These are phyloP conservation scores for Leccinellum albellum DNA, from an alignment of 768 basidiomycete genomes.

Conservation along the genomic window DNA sequence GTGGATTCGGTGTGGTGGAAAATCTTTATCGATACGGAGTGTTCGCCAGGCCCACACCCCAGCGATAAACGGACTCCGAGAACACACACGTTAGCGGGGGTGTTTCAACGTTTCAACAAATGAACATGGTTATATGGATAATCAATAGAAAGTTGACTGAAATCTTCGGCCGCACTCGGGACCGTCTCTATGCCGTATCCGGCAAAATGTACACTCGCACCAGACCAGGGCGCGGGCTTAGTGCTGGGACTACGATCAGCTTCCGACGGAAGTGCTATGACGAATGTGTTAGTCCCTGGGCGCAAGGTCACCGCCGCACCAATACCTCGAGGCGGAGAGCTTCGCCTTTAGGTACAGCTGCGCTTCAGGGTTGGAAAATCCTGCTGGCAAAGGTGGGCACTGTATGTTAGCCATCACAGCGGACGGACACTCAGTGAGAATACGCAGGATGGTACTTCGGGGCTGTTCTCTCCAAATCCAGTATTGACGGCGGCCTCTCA, in stretches of 20 bases:
- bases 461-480: slow-evolving; percentile 7
- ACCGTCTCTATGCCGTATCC: slow-evolving; percentile 15
- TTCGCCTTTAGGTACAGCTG: slow-evolving; percentile 33
- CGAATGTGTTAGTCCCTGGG: slow-evolving; percentile 25
- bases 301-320: slow-evolving; percentile 31
- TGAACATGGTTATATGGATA: slow-evolving; percentile 31
- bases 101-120: slow-evolving; percentile 18
- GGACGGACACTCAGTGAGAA: slow-evolving; percentile 12
- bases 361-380: slow-evolving; percentile 30
- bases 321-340: slow-evolving; percentile 30
- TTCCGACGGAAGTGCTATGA: slow-evolving; percentile 28
- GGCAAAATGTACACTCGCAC: slow-evolving; percentile 8
- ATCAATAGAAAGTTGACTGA: slow-evolving; percentile 25
- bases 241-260: slow-evolving; percentile 17
- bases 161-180: slow-evolving; percentile 19
- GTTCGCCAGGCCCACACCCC: slow-evolving; percentile 18
- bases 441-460: slow-evolving; percentile 9
- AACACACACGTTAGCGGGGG: slow-evolving; percentile 27
- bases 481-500: slow-evolving; percentile 8
- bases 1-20: slow-evolving; percentile 15
- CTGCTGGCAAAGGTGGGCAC: slow-evolving; percentile 11
- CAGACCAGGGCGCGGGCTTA: slow-evolving; percentile 17
- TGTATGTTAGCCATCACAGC: slow-evolving; percentile 11
- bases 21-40: slow-evolving; percentile 16
- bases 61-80: slow-evolving; percentile 25